Evolutionary conservation across 148 eudicot species (phyloP).

Genomic region (Nyssa sinensis): DNA sequence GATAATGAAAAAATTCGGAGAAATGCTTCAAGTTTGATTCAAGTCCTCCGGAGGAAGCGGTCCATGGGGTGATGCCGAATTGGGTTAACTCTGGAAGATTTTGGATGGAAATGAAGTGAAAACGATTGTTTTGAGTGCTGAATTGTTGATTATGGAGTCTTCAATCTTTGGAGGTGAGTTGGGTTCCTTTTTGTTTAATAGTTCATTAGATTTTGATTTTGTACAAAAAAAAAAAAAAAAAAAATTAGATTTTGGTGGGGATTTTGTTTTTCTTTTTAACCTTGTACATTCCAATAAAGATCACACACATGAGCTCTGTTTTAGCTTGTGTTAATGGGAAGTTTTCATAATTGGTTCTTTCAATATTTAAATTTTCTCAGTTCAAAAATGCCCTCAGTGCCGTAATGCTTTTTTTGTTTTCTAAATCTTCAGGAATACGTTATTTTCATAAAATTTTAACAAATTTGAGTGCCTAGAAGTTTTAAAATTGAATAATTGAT

Average conservation of each 20-base stretch:
- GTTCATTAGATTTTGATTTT: constrained; percentile 33
- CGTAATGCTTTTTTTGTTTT: background rate
- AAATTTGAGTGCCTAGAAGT: constrained; percentile 2
- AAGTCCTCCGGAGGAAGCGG: constrained; percentile 55
- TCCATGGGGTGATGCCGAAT: constrained; percentile 14
- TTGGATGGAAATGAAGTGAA: constrained; percentile 4
- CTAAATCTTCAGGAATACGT: background rate
- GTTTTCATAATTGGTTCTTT: background rate
- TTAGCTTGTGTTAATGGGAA: background rate
- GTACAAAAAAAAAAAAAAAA: constrained; percentile 31
- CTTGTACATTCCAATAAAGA: constrained; percentile 28
- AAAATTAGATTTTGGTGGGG: constrained; percentile 13
- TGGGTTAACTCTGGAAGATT: constrained; percentile 8
- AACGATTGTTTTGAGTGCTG: background rate
- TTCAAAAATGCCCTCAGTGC: no score
- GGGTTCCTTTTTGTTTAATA: constrained; percentile 21
- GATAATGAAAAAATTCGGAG: constrained; percentile 85
- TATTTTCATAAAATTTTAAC: background rate
- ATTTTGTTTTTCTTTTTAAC: constrained; percentile 2
- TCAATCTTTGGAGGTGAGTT: constrained; percentile 27
- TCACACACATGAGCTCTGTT: constrained; percentile 13
- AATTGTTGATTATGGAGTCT: constrained; percentile 11
- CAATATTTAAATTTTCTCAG: background rate
- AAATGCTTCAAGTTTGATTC: constrained; percentile 65
- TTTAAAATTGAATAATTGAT: background rate